These are phyloP conservation scores for Sporothrix sp. DNA, from an alignment of 2,329 filamentous ascomycete species.

Conservation along the genomic window DNA sequence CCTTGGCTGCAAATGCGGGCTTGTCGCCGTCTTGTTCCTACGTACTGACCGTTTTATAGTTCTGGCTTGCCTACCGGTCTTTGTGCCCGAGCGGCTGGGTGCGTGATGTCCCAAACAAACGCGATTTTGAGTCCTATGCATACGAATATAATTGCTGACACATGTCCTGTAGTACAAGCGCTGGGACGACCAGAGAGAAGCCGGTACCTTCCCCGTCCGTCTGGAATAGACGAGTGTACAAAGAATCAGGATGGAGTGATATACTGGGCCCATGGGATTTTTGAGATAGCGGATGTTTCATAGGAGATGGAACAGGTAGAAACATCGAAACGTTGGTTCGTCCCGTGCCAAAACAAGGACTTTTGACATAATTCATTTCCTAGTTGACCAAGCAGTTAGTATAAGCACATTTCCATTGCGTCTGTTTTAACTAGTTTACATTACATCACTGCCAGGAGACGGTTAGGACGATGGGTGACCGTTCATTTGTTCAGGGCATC, in stretches of 20 bases:
- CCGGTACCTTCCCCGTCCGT: slow-evolving; percentile 58
- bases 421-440: too few relatives aligned
- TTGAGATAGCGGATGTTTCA: slow-evolving; percentile 5
- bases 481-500: too few relatives aligned
- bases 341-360: slow-evolving; percentile 3
- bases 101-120: slow-evolving; percentile 6
- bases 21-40: background rate
- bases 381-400: too few relatives aligned
- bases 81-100: slow-evolving; percentile 85
- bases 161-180: slow-evolving; percentile 51
- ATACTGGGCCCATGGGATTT: background rate
- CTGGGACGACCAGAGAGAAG: slow-evolving; percentile 92
- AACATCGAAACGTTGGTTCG: slow-evolving; percentile 12
- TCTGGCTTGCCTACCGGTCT: slow-evolving; percentile 92
- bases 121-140: too few relatives aligned
- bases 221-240: slow-evolving; percentile 40
- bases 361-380: background rate
- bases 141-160: background rate
- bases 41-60: slow-evolving; percentile 47
- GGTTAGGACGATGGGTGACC: too few relatives aligned
- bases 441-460: too few relatives aligned
- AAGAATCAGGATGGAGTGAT: background rate
- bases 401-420: background rate
- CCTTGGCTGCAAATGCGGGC: too few relatives aligned
- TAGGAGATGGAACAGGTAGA: slow-evolving; percentile 11